A percentile compares a stretch with the other conserved stretches of the same genome.
Conservation (phyloP, 306 rosid genomes). For the Fagus crenata region DNA sequence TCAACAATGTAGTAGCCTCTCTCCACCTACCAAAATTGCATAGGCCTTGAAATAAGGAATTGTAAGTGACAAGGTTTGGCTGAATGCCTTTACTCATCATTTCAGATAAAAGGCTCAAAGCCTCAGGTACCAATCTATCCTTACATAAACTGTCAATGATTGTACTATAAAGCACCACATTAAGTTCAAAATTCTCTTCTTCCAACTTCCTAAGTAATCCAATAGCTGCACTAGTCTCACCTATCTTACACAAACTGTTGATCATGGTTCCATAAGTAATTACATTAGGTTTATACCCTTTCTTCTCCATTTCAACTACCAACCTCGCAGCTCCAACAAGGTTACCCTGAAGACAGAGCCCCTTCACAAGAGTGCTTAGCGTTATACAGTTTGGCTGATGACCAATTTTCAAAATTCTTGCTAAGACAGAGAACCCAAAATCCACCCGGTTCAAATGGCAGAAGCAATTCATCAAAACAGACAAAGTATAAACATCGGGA, state of each 20-base stretch:
- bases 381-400: too few relatives aligned
- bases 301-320: neutral
- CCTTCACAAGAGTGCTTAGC: too few relatives aligned
- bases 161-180: neutral
- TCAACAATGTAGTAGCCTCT: conserved; percentile 22
- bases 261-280: too few relatives aligned
- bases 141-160: conserved; percentile 13
- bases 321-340: neutral
- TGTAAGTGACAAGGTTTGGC: conserved; percentile 31
- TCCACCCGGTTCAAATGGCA: too few relatives aligned
- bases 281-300: conserved; percentile 13
- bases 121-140: neutral
- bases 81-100: neutral
- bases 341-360: too few relatives aligned
- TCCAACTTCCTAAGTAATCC: neutral
- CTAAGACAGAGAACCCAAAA: too few relatives aligned
- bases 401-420: too few relatives aligned
- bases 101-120: neutral
- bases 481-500: too few relatives aligned
- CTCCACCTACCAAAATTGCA: conserved; percentile 28
- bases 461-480: too few relatives aligned
- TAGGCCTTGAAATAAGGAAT: conserved; percentile 37
- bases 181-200: neutral
- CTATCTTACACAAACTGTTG: too few relatives aligned
- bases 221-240: neutral